Conservation (phyloP, 1,284 basidiomycete species). For the Trametes versicolor region DNA sequence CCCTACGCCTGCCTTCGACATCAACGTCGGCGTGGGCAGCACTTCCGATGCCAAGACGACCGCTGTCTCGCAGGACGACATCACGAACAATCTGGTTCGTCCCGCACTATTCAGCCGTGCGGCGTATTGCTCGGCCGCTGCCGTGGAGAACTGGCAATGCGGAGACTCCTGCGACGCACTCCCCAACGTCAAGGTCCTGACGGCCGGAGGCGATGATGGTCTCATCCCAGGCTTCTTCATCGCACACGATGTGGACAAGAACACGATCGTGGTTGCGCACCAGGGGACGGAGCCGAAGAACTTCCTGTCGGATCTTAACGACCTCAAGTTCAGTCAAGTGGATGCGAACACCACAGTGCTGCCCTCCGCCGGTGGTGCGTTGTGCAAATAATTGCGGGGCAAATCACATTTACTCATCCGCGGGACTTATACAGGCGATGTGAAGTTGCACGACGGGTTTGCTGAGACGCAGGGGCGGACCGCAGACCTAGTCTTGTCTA, state of each 20-base stretch:
- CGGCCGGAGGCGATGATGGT: conserved; percentile 65
- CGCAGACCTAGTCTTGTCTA: conserved; percentile 50
- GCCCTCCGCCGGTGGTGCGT: conserved; percentile 42
- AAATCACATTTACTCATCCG: neutral
- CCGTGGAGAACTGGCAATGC: conserved; percentile 5
- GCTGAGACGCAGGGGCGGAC: conserved; percentile 55
- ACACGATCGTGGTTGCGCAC: conserved; percentile 56
- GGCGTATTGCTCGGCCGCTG: conserved; percentile 49
- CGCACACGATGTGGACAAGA: conserved; percentile 49
- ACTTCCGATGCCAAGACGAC: conserved; percentile 9
- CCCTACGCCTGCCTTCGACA: neutral
- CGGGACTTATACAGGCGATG: conserved; percentile 33
- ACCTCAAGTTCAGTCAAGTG: conserved; percentile 48
- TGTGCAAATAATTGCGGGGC: neutral
- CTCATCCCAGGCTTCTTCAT: conserved; percentile 47
- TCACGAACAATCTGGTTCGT: conserved; percentile 44
- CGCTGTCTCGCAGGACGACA: conserved; percentile 36
- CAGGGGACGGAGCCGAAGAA: conserved; percentile 55
- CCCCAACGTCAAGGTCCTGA: conserved; percentile 48
- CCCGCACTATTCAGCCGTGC: conserved; percentile 52
- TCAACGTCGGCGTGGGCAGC: neutral
- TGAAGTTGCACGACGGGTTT: conserved; percentile 56
- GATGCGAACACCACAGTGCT: conserved; percentile 51
- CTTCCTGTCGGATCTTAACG: conserved; percentile 55
- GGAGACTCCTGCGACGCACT: conserved; percentile 5